phyloP scores from a whole-genome alignment of 176 grass and related monocot genomes.

The Olyra latifolia region DNA sequence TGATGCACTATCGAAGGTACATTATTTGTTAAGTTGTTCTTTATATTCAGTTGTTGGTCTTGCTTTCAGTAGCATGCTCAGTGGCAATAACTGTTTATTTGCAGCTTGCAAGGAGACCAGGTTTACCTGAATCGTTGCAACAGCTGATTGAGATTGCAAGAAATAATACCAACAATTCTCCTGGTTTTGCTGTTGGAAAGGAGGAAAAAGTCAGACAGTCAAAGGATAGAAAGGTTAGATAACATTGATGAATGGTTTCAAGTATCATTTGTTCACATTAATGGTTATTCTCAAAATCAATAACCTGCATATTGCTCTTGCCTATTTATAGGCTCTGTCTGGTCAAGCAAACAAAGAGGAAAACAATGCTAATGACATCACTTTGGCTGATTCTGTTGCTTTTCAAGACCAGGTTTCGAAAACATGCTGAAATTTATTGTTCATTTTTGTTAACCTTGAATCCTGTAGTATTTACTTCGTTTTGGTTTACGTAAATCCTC shows the following conservation, averaged over 20 bases:
- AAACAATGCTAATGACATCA: conserved; percentile 42
- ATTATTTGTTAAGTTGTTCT: neutral
- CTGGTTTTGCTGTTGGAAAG: conserved; percentile 49
- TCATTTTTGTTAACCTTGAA: conserved; percentile 7
- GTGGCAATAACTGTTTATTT: conserved; percentile 13
- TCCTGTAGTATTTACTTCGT: conserved; percentile 2
- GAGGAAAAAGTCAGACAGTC: conserved; percentile 68
- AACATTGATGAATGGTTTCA: neutral
- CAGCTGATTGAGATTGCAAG: conserved; percentile 70
- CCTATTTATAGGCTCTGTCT: conserved; percentile 45
- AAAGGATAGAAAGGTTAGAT: conserved; percentile 71
- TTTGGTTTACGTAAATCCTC: neutral
- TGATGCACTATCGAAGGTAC: conserved; percentile 70
- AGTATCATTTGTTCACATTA: neutral
- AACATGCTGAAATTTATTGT: conserved; percentile 6
- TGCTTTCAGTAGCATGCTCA: neutral
- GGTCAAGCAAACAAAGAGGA: conserved; percentile 62
- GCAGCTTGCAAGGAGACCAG: conserved; percentile 73
- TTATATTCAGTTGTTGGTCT: conserved; percentile 16
- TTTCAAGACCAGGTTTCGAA: conserved; percentile 71
- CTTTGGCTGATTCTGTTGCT: conserved; percentile 53
- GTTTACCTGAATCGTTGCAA: conserved; percentile 69
- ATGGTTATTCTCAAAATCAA: neutral
- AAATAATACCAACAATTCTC: conserved; percentile 45
- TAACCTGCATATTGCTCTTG: conserved; percentile 23